phyloP scores from a whole-genome alignment of 2,329 filamentous ascomycete genomes.

The Cryoendolithus antarcticus region DNA sequence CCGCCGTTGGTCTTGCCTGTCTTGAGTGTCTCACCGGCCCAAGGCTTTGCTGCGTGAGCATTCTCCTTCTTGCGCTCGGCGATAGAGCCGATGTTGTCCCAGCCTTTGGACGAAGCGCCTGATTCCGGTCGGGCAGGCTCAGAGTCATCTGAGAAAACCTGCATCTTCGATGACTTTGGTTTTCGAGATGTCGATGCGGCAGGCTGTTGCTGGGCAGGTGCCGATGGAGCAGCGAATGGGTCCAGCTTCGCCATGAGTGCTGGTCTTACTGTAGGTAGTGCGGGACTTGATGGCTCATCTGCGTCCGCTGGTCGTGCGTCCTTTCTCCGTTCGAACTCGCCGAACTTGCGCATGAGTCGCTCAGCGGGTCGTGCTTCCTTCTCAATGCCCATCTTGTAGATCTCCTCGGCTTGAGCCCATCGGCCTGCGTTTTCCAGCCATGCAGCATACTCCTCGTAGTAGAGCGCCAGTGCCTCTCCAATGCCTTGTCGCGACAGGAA shows the following conservation, averaged over 20 bases:
- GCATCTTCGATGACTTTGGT: constrained; percentile 65
- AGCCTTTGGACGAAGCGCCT: constrained; percentile 56
- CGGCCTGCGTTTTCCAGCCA: constrained; percentile 78
- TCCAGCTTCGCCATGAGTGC: constrained; percentile 78
- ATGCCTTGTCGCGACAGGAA: constrained; percentile 82
- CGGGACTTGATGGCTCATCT: constrained; percentile 68
- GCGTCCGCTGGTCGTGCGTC: constrained; percentile 51
- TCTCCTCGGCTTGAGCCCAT: constrained; percentile 86
- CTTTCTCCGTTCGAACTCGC: constrained; percentile 74
- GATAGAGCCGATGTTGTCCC: constrained; percentile 83
- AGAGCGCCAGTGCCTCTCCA: constrained; percentile 76
- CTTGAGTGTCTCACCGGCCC: constrained; percentile 84
- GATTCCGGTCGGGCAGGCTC: constrained; percentile 38
- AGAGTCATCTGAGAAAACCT: constrained; percentile 71
- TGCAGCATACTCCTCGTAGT: constrained; percentile 91
- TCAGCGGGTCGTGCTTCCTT: constrained; percentile 72
- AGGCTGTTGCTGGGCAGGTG: constrained; percentile 45
- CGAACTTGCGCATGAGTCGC: constrained; percentile 75
- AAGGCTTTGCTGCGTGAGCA: constrained; percentile 68
- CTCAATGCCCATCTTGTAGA: constrained; percentile 82
- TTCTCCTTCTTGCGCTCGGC: constrained; percentile 93
- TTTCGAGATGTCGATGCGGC: constrained; percentile 41
- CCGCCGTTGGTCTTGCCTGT: constrained; percentile 69
- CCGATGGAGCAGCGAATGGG: constrained; percentile 53
- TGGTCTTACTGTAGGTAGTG: constrained; percentile 68